Evolutionary conservation across 2,329 filamentous ascomycete species (phyloP), one percentile per base, ranked within the genome.

Genomic region (Monosporascus sp.): DNA sequence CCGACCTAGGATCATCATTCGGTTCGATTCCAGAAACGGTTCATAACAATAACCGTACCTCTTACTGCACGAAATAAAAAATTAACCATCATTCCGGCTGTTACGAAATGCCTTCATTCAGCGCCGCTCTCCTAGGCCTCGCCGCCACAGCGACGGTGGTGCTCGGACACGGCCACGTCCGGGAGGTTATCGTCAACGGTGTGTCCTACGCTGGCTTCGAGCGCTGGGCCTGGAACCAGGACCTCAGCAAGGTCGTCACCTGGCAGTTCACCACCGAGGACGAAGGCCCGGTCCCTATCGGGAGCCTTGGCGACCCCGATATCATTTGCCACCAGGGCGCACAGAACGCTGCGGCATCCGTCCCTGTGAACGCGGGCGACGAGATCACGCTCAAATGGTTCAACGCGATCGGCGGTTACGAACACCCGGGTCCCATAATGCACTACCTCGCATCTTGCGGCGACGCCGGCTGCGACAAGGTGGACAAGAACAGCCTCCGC

Each of bases 381-480:
- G 52, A 58, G 25, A 41, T 70, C 9, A 57, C 59, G 17, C 59
- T 69, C 50, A 59, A 60, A 18, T 67, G 67, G 52, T 65, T 58
- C 39, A 58, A 55, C 52, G 53, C 52, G n/a, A 55, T 50, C 27
- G 58, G 57, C 7, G 58, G 60, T 7, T 62, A 56, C 43, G 48
- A 62, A 31, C 58, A 62, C 37, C 58, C 61, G 17, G 67, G 67
- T 17, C 64, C 66, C 7, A 58, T 64, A 48, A 63, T 71, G 52
- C 62, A 69, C 45, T 71, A 71, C 53, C 63, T 72, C 7, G 70
- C 70, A 17, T 60, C 67, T 17, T 70, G 66, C 47, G 62, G 64
- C 17, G 67, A 71, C 39, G 60, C 61, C 20, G 61, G 65, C 20
- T 68, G 66, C 54, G 60, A 55, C 18, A 59, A 51, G 1, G 65